Evolutionary conservation across 345 rosid genomes (phyloP).

Genomic region (Moricandia arvensis): DNA sequence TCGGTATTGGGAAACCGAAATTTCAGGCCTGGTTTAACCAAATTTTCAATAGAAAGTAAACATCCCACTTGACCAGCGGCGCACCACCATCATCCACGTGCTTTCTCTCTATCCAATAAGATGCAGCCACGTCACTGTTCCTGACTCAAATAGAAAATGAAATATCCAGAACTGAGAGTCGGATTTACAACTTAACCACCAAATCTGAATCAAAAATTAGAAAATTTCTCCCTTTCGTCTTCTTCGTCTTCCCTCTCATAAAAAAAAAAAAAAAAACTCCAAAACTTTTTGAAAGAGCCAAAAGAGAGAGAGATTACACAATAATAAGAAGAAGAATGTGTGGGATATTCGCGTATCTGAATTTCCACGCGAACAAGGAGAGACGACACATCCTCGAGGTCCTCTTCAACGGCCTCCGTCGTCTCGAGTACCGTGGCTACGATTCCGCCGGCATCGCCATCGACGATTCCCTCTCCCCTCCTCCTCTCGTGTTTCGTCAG

Average conservation of each 20-base stretch:
- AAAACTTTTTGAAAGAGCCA: not conserved
- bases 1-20: too few species aligned
- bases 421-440: constrained; percentile 94
- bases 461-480: constrained; percentile 42
- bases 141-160: too few species aligned
- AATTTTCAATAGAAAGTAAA: not conserved
- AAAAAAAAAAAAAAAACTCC: too few species aligned
- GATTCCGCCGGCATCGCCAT: constrained; percentile 96
- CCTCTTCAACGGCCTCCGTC: constrained; percentile 92
- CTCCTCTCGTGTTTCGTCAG: constrained; percentile 78
- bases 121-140: not conserved
- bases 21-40: too few species aligned
- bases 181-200: not conserved
- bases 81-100: constrained; percentile 3
- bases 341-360: constrained; percentile 92
- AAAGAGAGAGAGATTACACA: not conserved
- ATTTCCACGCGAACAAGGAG: constrained; percentile 66
- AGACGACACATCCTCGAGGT: constrained; percentile 77
- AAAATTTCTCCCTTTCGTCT: not conserved
- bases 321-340: constrained; percentile 49
- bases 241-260: constrained; percentile 32
- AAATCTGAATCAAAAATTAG: not conserved
- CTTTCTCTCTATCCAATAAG: not conserved
- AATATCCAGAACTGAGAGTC: not conserved
- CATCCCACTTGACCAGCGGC: constrained; percentile 7